Percentiles rank a stretch among this genome's conserved stretches.
Conservation (phyloP, 1,139 yeast genomes). For the Chernovozyma sophiae-reginae region DNA sequence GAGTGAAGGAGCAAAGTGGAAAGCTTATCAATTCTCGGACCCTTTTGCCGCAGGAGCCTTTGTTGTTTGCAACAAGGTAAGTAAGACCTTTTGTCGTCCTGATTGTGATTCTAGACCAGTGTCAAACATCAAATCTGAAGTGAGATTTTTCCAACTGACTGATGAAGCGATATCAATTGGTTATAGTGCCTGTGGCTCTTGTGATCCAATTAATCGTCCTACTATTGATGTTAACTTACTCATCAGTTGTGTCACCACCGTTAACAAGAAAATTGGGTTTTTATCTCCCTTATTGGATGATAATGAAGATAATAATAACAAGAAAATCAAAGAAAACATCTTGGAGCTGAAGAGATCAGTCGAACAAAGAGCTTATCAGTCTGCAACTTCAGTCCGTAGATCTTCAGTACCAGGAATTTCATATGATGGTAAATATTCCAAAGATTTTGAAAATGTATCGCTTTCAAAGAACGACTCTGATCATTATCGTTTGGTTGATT, state of each 20-base stretch:
- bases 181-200: constrained; percentile 48
- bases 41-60: constrained; percentile 63
- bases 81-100: constrained; percentile 55
- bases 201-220: constrained; percentile 43
- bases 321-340: constrained; percentile 37
- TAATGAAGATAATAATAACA: constrained; percentile 39
- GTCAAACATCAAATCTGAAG: constrained; percentile 40
- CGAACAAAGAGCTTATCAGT: constrained; percentile 24
- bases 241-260: constrained; percentile 52
- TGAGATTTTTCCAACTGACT: constrained; percentile 38
- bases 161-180: constrained; percentile 45
- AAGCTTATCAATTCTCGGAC: constrained; percentile 62
- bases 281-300: constrained; percentile 48
- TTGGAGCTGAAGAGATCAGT: constrained; percentile 26
- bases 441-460: constrained; percentile 23
- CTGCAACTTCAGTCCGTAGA: constrained; percentile 13
- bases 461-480: constrained; percentile 59
- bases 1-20: constrained; percentile 52
- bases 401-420: constrained; percentile 28
- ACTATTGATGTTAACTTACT: constrained; percentile 50
- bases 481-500: constrained; percentile 66
- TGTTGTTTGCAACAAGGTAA: constrained; percentile 44
- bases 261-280: constrained; percentile 57
- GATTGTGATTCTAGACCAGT: constrained; percentile 57
- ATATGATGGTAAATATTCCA: constrained; percentile 21